Base-by-base conservation (phyloP, 2,329 filamentous ascomycete species). In the Purpureocillium takamizusanense region DNA sequence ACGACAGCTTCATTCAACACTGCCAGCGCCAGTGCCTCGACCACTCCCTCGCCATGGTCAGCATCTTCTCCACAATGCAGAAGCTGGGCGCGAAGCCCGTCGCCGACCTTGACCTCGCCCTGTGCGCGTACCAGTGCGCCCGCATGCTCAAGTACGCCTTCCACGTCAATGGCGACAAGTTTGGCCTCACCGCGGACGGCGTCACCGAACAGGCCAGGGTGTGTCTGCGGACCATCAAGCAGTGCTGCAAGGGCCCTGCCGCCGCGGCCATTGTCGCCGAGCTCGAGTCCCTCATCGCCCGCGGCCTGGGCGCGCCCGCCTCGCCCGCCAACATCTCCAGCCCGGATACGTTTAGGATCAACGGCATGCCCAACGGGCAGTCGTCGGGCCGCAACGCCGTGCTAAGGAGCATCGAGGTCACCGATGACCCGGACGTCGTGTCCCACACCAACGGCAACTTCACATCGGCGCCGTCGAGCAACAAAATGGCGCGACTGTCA, bases 71-170 rank as follows among this genome's bases (percentile, higher is more conserved):
- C 3, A 59, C 67, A 33, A 61, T 76, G 47, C 59, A 75, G 39
- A 65, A 66, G 15, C 61, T 76, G 4, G 67, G 69, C 28, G 69
- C 67, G 12, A 66, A 69, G 14, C 71, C 72, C 0, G 66, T 76
- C 2, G 68, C 70, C 0, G 73, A 76, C 44, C 52, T 77, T 14
- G 73, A 77, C 40, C 59, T 77, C 29, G 67, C 72, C 7, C 65
- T 70, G 4, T 76, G 73, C 43, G 67, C 71, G 1, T 74, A 74
- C 39, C 72, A 76, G 45, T 76, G 72, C 37, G 66, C 67, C 9
- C 63, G 70, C 21, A 66, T 75, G 49, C 54, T 77, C 37, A 70
- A 68, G 27, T 71, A 74, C 44, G 65, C 65, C 3, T 64, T 69
- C 36, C 69, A 72, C 38, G 66, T 61, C 15, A 62, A 62, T 33